phyloP scores from a whole-genome alignment of 148 eudicot genomes.

The Camellia lanceoleosa region DNA sequence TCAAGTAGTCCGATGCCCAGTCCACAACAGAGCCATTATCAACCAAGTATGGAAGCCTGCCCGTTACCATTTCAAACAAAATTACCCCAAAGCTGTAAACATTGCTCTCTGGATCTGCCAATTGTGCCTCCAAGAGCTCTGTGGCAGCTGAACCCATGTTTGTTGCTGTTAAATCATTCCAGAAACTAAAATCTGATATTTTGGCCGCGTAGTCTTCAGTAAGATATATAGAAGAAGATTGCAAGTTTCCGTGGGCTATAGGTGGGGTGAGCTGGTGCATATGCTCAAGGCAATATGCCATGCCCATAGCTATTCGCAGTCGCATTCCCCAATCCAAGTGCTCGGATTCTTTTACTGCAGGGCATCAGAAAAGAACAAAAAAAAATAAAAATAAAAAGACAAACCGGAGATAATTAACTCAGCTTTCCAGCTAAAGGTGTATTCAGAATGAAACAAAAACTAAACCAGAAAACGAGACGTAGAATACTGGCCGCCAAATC shows the following conservation, averaged over 20 bases:
- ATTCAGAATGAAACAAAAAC: constrained; percentile 1
- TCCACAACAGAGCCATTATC: constrained; percentile 43
- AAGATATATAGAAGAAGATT: constrained; percentile 67
- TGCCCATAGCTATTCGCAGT: constrained; percentile 73
- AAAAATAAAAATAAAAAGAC: no score
- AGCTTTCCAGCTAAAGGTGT: not conserved
- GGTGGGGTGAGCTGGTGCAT: constrained; percentile 78
- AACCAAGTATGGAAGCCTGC: constrained; percentile 56
- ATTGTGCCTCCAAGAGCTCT: constrained; percentile 43
- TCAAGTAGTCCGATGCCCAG: constrained; percentile 56
- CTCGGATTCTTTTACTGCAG: constrained; percentile 84
- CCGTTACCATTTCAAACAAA: constrained; percentile 74
- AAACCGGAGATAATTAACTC: not conserved
- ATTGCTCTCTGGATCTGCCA: constrained; percentile 46
- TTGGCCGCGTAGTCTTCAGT: constrained; percentile 93
- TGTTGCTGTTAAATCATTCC: constrained; percentile 43
- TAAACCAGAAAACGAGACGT: not conserved
- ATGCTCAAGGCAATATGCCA: constrained; percentile 85
- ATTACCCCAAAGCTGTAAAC: constrained; percentile 74
- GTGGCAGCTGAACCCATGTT: constrained; percentile 56
- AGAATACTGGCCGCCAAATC: not conserved
- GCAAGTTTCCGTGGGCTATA: constrained; percentile 53
- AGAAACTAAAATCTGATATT: constrained; percentile 79
- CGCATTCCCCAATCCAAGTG: constrained; percentile 86
- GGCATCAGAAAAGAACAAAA: not conserved